Conservation (phyloP, 768 basidiomycete genomes). For the Collybia nuda region DNA sequence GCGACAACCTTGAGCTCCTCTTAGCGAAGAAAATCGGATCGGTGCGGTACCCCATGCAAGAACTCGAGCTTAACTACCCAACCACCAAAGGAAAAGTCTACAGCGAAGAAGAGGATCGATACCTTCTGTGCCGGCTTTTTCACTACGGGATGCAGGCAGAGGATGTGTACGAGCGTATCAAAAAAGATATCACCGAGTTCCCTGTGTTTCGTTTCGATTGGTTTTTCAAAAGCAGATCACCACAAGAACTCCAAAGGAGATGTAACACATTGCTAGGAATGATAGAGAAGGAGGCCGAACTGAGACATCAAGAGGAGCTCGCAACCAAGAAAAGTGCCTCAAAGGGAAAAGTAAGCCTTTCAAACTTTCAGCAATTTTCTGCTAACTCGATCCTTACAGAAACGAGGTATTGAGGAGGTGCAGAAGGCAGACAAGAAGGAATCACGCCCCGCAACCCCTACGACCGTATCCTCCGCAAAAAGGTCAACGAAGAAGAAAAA, state of each 20-base stretch:
- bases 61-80: constrained; percentile 92
- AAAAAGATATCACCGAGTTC: constrained; percentile 95
- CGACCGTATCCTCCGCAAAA: constrained; percentile 48
- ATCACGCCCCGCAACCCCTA: constrained; percentile 64
- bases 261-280: constrained; percentile 86
- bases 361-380: neutral
- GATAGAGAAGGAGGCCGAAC: constrained; percentile 91
- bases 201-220: constrained; percentile 97
- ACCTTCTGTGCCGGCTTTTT: constrained; percentile 85
- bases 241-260: constrained; percentile 83
- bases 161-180: constrained; percentile 93
- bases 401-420: constrained; percentile 72
- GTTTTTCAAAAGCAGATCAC: constrained; percentile 95
- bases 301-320: constrained; percentile 64
- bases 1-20: constrained; percentile 76
- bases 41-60: constrained; percentile 92
- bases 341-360: constrained; percentile 60
- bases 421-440: constrained; percentile 48
- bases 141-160: constrained; percentile 89
- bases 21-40: constrained; percentile 82
- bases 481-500: constrained; percentile 71
- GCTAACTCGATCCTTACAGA: constrained; percentile 36
- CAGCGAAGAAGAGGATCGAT: constrained; percentile 95
- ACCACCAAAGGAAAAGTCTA: constrained; percentile 97
- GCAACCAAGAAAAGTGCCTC: constrained; percentile 48